Evolutionary conservation across 306 rosid genomes (phyloP).

Genomic region (Parietaria judaica): DNA sequence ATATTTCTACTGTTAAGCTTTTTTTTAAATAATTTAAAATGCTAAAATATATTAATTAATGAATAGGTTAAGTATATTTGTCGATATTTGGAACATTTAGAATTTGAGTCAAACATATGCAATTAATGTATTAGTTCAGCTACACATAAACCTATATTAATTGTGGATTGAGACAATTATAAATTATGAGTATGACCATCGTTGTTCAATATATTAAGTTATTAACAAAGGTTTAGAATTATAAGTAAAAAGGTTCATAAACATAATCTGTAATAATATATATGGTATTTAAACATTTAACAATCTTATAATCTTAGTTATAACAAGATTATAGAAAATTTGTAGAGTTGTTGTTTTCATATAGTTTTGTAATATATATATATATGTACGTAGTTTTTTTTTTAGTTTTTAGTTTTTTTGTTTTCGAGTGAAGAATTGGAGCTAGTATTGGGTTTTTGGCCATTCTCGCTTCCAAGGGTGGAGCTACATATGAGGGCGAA

Average conservation of each 20-base stretch:
- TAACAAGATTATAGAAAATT: no score
- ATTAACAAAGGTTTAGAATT: neutral
- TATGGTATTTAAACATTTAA: neutral
- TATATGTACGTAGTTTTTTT: neutral
- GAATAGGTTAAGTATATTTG: no score
- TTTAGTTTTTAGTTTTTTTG: neutral
- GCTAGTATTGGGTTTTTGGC: no score
- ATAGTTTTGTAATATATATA: no score
- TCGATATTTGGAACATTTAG: no score
- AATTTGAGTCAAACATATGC: neutral
- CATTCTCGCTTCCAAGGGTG: no score
- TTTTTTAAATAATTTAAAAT: no score
- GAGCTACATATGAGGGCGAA: no score
- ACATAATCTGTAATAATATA: neutral
- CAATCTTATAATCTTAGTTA: neutral
- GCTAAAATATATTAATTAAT: no score
- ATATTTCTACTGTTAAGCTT: no score
- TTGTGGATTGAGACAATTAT: neutral
- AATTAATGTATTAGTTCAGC: constrained; percentile 1
- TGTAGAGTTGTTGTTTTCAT: no score
- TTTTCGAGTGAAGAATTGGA: neutral
- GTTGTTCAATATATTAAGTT: neutral
- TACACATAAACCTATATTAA: constrained; percentile 9
- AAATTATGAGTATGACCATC: no score
- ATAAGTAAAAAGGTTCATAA: neutral